Conservation (phyloP, 768 basidiomycete genomes). For the Podaxis sp. region DNA sequence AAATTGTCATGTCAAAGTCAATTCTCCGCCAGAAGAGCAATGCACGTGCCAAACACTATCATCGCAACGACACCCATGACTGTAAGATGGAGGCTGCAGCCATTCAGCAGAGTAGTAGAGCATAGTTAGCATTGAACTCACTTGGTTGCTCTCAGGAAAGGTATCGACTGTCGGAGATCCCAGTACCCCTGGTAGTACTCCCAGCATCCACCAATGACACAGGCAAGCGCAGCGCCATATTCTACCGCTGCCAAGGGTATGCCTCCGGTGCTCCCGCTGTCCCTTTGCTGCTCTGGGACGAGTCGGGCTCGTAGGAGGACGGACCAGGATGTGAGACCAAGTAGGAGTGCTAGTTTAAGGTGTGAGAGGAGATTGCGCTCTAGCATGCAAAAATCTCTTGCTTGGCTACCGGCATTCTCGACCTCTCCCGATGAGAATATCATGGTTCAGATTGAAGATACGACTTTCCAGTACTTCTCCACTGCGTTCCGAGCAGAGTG, state of each 20-base stretch:
- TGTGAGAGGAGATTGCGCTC: constrained; percentile 75
- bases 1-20: neutral
- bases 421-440: constrained; percentile 19
- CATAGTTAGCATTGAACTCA: constrained; percentile 25
- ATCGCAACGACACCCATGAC: constrained; percentile 49
- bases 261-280: constrained; percentile 25
- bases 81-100: constrained; percentile 45
- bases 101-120: constrained; percentile 5
- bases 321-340: constrained; percentile 63
- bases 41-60: constrained; percentile 49
- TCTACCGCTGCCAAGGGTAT: constrained; percentile 54
- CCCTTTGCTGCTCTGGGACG: constrained; percentile 34
- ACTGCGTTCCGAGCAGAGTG: neutral
- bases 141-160: constrained; percentile 61
- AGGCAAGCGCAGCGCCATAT: constrained; percentile 49
- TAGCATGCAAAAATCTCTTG: constrained; percentile 78
- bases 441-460: neutral
- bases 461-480: neutral
- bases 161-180: constrained; percentile 55
- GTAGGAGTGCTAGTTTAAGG: constrained; percentile 60
- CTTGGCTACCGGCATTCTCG: constrained; percentile 53
- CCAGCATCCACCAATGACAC: constrained; percentile 59
- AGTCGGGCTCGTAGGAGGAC: constrained; percentile 61
- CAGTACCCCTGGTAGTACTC: constrained; percentile 60
- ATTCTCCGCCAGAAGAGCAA: constrained; percentile 44